Base-by-base conservation (phyloP, 495 filamentous ascomycete genomes). In the Friedmanniomyces endolithicus region DNA sequence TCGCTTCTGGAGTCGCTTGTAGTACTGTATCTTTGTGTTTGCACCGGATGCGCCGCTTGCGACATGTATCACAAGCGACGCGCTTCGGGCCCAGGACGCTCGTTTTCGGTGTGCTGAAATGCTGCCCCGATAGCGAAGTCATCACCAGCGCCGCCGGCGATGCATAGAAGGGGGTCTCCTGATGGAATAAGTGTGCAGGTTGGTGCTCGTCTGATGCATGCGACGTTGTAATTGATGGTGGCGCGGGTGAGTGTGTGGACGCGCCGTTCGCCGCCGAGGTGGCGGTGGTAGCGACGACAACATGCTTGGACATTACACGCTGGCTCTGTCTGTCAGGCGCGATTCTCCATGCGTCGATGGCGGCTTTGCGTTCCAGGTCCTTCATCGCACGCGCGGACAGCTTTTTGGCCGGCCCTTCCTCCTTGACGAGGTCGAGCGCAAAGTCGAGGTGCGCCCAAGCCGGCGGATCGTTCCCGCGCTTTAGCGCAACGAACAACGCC, bases 401-500 rank as follows among this genome's bases (percentile, higher is more conserved):
- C 48, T 69, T 71, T 53, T 69, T 70, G 9, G 67, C 60, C 1
- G 44, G 58, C 8, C 52, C 58, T 24, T 55, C 52, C 1, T 65
- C 62, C 29, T 58, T 58, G n/a, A 22, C 48, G 33, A 62, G 64
- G n/a, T 63, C 58, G 16, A 68, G 50, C 1, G 53, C 44, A 12
- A 61, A 53, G 43, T 73, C 67, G 8, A 67, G 69, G 53, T 71
- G 62, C 23, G 79, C 83, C 84, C 84, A 87, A 51, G 76, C 71
- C 29, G 84, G 79, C 24, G 84, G 77, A 48, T 69, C 70, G 57
- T 83, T 82, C 3, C 83, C 84, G 48, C 81, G 81, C 61, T 87
- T 87, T 83, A 83, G 86, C 22, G 82, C 76, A 37, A 77, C 77
- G 84, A 84, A 87, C 20, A 84, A 73, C 2, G 81, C 83, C 57